Base-by-base conservation (phyloP, 2,329 filamentous ascomycete species). In the Fusarium coffeatum region DNA sequence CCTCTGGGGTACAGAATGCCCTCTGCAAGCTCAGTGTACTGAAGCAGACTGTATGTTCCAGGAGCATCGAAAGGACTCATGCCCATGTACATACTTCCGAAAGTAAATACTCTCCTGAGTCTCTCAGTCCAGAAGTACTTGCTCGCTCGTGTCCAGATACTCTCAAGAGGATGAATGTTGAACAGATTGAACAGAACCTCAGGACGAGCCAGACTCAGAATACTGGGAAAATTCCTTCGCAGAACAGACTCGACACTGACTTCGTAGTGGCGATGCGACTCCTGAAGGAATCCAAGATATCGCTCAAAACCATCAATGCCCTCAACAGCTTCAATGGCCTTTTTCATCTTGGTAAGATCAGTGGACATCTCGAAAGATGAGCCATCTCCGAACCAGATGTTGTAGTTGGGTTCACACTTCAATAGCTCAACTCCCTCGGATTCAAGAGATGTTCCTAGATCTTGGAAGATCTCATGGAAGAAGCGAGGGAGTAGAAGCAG, bases 51-150 rank as follows among this genome's bases (percentile, higher is more conserved):
- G 79, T 93, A 93, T 3, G 91, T 93, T 6, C 89, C 90, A 0
- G 91, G 92, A 0, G 92, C 91, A 75, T 92, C 90, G 75, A 91
- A 93, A 0, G 92, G 92, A 57, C 85, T 89, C 91, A 93, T 93
- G 0, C 92, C 92, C 89, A 93, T 91, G 75, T 94, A 93, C 91
- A 93, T 94, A 72, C 89, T 93, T 23, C 88, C 90, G 78, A 93
- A 93, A 0, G 91, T 93, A 69, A 93, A 93, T 0, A 91, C 90
- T 27, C 90, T 81, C 64, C 91, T 83, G 73, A 93, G 75, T 60
- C 90, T 82, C 75, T 93, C 91, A 0, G 89, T 90, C 83, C 83
- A 86, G 77, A 93, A 93, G 74, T 93, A 93, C 65, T 84, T 85
- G 27, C 86, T 83, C 5, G 90, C 88, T 28, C 92, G 81, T 9